phyloP scores from a whole-genome alignment of 257 asterid species.

The Phtheirospermum japonicum region DNA sequence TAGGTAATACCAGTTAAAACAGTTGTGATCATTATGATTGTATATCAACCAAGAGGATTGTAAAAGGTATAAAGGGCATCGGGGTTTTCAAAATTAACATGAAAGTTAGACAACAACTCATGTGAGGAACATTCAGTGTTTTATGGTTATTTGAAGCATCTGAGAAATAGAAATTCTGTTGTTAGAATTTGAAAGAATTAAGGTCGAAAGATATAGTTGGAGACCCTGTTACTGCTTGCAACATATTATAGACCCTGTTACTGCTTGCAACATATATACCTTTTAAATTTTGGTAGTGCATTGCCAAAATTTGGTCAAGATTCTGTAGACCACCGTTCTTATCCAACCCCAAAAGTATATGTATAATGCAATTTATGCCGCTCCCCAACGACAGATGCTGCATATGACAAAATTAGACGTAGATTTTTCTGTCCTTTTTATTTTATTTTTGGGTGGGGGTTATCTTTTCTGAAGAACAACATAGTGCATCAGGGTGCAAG shows the following conservation, averaged over 20 bases:
- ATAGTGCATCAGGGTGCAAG: neutral
- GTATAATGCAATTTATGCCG: neutral
- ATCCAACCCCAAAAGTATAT: conserved; percentile 10
- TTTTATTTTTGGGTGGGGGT: neutral
- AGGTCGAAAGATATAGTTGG: neutral
- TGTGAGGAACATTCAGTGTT: neutral
- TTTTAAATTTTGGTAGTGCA: neutral
- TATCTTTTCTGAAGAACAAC: neutral
- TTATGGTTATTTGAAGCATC: conserved; percentile 1
- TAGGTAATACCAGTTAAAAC: neutral
- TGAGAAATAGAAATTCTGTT: conserved; percentile 3
- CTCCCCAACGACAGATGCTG: conserved; percentile 4
- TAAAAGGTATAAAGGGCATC: neutral
- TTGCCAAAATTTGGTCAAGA: conserved; percentile 10
- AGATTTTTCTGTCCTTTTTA: neutral
- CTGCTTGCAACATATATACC: conserved; percentile 1
- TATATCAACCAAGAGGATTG: neutral
- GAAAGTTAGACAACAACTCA: neutral
- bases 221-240: conserved; percentile 13
- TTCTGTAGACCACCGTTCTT: neutral
- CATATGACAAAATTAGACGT: neutral
- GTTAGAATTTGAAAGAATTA: conserved; percentile 1
- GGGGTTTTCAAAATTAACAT: neutral
- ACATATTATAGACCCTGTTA: neutral
- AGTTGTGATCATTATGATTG: neutral